Evolutionary conservation across 495 filamentous ascomycete species (phyloP).

Genomic region (Trichoderma orchidacearum): DNA sequence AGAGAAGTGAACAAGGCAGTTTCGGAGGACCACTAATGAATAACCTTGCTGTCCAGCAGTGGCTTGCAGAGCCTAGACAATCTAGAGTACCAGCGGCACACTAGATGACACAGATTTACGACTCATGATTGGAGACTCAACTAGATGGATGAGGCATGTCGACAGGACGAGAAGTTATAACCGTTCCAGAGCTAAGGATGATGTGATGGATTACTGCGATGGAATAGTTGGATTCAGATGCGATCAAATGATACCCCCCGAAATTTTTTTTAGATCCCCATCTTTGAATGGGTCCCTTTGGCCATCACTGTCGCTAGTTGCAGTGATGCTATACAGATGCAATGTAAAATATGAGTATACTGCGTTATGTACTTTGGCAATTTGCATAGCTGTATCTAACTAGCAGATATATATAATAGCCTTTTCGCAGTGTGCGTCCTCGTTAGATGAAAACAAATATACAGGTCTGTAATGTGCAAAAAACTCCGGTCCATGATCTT

Average conservation of each 20-base stretch:
- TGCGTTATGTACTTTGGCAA: not conserved
- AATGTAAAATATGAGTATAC: not conserved
- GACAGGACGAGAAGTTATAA: too few species aligned
- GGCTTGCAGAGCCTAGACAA: too few species aligned
- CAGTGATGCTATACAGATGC: too few species aligned
- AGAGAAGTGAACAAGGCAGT: conserved; percentile 6
- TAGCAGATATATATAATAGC: not conserved
- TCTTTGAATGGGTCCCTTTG: too few species aligned
- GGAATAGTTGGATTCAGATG: not conserved
- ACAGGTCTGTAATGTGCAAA: not conserved
- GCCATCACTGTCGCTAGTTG: too few species aligned
- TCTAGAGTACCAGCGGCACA: too few species aligned
- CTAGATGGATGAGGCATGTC: too few species aligned
- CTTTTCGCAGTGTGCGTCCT: not conserved
- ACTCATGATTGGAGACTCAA: too few species aligned
- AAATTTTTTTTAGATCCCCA: not conserved
- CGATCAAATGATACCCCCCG: conserved; percentile 7
- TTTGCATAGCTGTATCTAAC: not conserved
- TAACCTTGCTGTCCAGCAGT: too few species aligned
- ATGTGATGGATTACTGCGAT: not conserved
- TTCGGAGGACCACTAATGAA: not conserved
- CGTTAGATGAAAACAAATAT: not conserved
- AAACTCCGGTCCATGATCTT: conserved; percentile 3
- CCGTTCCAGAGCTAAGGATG: too few species aligned
- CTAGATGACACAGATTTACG: too few species aligned